A percentile compares a stretch with the other conserved stretches of the same genome.
Evolutionary conservation across 2,329 filamentous ascomycete species (phyloP).

Genomic region (Epichloe festucae): DNA sequence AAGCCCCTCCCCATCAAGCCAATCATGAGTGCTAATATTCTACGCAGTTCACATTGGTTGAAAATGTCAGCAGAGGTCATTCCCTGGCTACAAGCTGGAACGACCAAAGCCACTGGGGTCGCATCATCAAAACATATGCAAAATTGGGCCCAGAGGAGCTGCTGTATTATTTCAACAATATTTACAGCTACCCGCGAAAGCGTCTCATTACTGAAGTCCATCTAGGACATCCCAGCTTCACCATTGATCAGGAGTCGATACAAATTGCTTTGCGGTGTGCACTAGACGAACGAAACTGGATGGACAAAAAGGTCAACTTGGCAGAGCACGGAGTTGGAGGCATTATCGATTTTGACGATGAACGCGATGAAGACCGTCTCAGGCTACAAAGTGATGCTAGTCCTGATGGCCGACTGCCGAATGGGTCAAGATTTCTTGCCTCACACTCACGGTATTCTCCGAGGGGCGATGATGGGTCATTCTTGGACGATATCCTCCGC

Average conservation of each 20-base stretch:
- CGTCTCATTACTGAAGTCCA: conserved; percentile 31
- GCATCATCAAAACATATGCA: conserved; percentile 31
- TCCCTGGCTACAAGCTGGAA: conserved; percentile 23
- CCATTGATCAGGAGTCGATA: conserved; percentile 32
- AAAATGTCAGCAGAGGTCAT: conserved; percentile 14
- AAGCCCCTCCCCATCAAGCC: not conserved
- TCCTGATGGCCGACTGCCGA: conserved; percentile 22
- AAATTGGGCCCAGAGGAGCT: conserved; percentile 38
- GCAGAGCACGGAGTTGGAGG: conserved; percentile 24
- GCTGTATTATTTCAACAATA: conserved; percentile 34
- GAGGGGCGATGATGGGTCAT: conserved; percentile 26
- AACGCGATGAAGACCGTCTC: conserved; percentile 19
- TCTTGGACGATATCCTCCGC: conserved; percentile 16
- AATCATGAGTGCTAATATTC: not conserved
- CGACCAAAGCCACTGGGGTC: conserved; percentile 24
- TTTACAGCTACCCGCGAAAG: conserved; percentile 31
- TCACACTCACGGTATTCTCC: conserved; percentile 25
- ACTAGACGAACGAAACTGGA: conserved; percentile 25
- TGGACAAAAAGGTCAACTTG: conserved; percentile 18
- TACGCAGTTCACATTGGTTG: conserved; percentile 12
- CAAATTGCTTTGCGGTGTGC: conserved; percentile 25
- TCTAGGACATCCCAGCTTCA: conserved; percentile 27
- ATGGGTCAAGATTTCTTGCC: conserved; percentile 15
- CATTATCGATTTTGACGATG: conserved; percentile 28
- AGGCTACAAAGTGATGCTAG: conserved; percentile 23